Conservation (phyloP, 2,329 filamentous ascomycete species). For the Neofusicoccum umdonicola region DNA sequence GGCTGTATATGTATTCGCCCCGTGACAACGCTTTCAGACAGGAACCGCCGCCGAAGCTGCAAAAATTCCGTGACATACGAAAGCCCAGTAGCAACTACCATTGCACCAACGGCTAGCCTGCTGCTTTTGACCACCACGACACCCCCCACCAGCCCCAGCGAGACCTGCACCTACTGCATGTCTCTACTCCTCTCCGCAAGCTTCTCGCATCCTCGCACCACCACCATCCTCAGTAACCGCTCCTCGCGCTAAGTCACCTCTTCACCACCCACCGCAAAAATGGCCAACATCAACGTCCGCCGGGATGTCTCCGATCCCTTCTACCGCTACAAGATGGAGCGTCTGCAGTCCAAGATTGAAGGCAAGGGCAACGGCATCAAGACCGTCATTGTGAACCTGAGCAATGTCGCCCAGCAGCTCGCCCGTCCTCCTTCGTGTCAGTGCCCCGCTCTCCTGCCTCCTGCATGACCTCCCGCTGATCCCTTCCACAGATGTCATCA, state of each 20-base stretch:
- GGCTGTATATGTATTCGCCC: slow-evolving; percentile 99
- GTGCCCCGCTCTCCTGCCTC: slow-evolving; percentile 21
- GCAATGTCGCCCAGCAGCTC: slow-evolving; percentile 87
- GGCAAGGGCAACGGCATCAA: slow-evolving; percentile 99
- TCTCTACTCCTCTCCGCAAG: slow-evolving; percentile 52
- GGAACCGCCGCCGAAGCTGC: slow-evolving; percentile 91
- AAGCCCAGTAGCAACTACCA: slow-evolving; percentile 89
- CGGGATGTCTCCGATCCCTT: slow-evolving; percentile 95
- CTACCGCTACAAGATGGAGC: slow-evolving; percentile 99
- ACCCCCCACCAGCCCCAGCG: slow-evolving; percentile 25
- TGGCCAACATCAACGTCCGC: slow-evolving; percentile 98
- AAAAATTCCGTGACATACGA: slow-evolving; percentile 93
- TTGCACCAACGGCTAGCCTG: slow-evolving; percentile 85
- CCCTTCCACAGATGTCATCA: slow-evolving; percentile 70
- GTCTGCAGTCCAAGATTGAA: slow-evolving; percentile 97
- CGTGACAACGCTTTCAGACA: slow-evolving; percentile 91
- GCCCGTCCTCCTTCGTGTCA: slow-evolving; percentile 79
- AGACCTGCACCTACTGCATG: slow-evolving; percentile 53
- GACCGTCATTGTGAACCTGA: slow-evolving; percentile 94
- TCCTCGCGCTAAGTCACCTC: slow-evolving; percentile 20
- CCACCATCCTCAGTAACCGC: slow-evolving; percentile 26
- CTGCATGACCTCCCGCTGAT: slow-evolving; percentile 15
- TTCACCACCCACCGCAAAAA: slow-evolving; percentile 57
- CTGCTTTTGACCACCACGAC: slow-evolving; percentile 26
- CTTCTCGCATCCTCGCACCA: slow-evolving; percentile 32